phyloP scores from a whole-genome alignment of 257 asterid genomes.

The Forsythia suspensa region DNA sequence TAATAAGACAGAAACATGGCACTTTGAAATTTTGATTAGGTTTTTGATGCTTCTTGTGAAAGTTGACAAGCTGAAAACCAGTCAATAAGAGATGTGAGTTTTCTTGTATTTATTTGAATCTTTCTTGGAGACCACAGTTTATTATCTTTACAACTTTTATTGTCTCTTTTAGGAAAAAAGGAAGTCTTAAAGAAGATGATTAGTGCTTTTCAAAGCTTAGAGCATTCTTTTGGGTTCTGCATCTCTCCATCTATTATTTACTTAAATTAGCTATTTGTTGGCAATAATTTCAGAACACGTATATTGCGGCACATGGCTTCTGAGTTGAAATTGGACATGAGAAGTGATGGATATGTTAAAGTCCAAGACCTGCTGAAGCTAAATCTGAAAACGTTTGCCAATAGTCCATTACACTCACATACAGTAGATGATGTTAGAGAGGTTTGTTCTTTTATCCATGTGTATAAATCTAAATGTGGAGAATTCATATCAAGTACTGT shows the following conservation, averaged over 20 bases:
- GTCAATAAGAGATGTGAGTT: too few relatives aligned
- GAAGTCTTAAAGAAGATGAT: too few relatives aligned
- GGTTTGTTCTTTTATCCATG: constrained; percentile 42
- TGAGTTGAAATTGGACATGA: constrained; percentile 77
- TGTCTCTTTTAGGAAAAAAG: too few relatives aligned
- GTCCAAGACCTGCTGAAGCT: constrained; percentile 78
- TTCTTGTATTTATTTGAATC: too few relatives aligned
- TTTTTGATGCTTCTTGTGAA: too few relatives aligned
- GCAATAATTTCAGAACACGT: constrained; percentile 57
- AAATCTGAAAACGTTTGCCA: constrained; percentile 74
- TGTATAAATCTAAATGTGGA: not conserved
- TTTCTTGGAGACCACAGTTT: too few relatives aligned
- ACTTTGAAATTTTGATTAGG: too few relatives aligned
- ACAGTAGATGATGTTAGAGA: constrained; percentile 73
- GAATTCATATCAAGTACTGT: not conserved
- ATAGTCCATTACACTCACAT: constrained; percentile 61
- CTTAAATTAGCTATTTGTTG: not conserved
- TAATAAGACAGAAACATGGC: too few relatives aligned
- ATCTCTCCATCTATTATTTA: not conserved
- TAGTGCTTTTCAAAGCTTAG: too few relatives aligned
- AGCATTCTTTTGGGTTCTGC: too few relatives aligned
- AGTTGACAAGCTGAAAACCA: too few relatives aligned
- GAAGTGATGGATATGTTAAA: constrained; percentile 87
- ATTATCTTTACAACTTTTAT: too few relatives aligned
- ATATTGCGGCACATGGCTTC: constrained; percentile 88